Base-by-base conservation (phyloP, 225 moss, liverwort and hornwort species). In the Straminergon stramineum region DNA sequence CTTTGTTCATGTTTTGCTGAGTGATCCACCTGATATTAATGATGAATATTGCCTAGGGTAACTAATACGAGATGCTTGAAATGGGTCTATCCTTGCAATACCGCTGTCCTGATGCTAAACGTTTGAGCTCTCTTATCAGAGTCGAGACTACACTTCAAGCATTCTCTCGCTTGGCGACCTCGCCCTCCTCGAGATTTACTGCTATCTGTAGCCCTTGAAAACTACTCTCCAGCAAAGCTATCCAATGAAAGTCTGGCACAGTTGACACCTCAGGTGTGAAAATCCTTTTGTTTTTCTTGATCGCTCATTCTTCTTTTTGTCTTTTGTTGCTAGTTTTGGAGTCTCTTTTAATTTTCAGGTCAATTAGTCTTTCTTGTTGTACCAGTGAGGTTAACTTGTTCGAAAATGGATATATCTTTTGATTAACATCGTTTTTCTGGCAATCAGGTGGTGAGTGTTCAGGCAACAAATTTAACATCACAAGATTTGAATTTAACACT, bases 391-490 rank as follows among this genome's bases (percentile, higher is more conserved):
- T 82, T 73, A 55, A 62, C 24, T 67, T 81, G 32, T 71, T 76
- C 51, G 75, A 81, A 75, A 52, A 71, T 88, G 55, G 89, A 71
- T 79, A 12, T 43, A 21, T 65, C 88, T 21, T 62, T 89, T 86
- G 27, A 81, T 66, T 83, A 65, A 39, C 62, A 41, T 73, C 14
- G 8, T 89, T 71, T 74, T 67, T 81, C 78, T 65, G 90, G 81
- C 75, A 86, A 73, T 88, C 94, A 99, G 99, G 97, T 97, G 86
- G 97, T 99, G 88, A 96, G 96, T 80, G 97, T 99, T 74, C 99
- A 97, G 90, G 97, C 95, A 71, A 99, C 99, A 79, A 99, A 99
- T 93, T 93, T 99, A 80, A 99, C 99, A 74, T 94, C 97, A 41
- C 92, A 97, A 86, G 97, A 99, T 55, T 95, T 99, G 96, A 91